Conservation (phyloP, 108 stramenopile genomes). For the Nitzschia sp. region DNA sequence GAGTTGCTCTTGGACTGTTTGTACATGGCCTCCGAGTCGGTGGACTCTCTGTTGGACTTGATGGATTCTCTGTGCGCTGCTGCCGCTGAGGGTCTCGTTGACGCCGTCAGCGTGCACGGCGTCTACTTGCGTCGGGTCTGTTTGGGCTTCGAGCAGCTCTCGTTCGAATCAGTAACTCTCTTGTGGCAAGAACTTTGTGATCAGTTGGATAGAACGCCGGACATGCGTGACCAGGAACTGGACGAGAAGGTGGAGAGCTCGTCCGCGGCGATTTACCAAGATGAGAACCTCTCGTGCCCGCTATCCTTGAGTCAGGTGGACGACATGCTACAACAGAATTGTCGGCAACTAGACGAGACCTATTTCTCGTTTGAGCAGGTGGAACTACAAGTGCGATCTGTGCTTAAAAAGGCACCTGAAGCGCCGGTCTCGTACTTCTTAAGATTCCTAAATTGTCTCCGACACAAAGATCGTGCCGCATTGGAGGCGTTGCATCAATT, state of each 20-base stretch:
- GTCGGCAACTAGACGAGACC: slow-evolving; percentile 1
- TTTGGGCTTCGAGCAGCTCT: slow-evolving; percentile 80
- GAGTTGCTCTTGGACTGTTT: slow-evolving; percentile 29
- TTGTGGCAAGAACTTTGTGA: slow-evolving; percentile 60
- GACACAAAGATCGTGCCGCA: slow-evolving; percentile 75
- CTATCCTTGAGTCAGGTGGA: slow-evolving; percentile 43
- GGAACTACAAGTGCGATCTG: slow-evolving; percentile 29
- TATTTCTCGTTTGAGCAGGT: slow-evolving; percentile 34
- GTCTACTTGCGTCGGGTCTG: slow-evolving; percentile 70
- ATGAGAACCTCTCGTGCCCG: slow-evolving; percentile 28
- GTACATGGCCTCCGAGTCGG: slow-evolving; percentile 40
- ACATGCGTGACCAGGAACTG: background rate
- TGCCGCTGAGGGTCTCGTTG: slow-evolving; percentile 35
- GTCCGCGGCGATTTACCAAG: background rate
- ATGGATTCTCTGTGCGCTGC: slow-evolving; percentile 42
- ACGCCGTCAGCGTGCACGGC: slow-evolving; percentile 64
- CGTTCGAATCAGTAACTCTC: slow-evolving; percentile 64
- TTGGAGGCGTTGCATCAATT: slow-evolving; percentile 90
- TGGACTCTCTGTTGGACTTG: slow-evolving; percentile 59
- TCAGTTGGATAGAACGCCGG: slow-evolving; percentile 14
- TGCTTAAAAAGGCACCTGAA: slow-evolving; percentile 67
- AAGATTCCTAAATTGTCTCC: slow-evolving; percentile 76
- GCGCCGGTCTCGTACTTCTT: slow-evolving; percentile 83
- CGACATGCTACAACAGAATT: slow-evolving; percentile 27
- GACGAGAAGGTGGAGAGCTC: background rate